These are phyloP conservation scores for Colletotrichum salicis DNA, from an alignment of 2,329 filamentous ascomycete species.

Conservation along the genomic window DNA sequence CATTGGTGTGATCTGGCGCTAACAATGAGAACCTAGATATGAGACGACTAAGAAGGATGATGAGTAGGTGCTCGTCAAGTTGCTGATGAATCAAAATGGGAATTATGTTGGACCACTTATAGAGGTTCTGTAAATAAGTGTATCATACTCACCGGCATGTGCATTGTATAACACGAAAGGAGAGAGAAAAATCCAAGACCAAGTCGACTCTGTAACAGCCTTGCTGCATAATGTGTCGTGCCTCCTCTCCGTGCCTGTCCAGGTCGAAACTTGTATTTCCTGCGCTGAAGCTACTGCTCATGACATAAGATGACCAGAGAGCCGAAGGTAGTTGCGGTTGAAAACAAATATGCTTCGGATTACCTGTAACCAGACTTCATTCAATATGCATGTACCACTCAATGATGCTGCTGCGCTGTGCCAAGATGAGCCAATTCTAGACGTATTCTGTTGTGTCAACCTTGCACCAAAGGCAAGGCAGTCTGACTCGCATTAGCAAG, in stretches of 20 bases:
- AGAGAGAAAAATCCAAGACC: constrained; percentile 6
- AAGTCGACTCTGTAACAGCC: constrained; percentile 4
- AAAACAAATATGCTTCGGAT: not conserved
- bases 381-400: not conserved
- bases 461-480: not conserved
- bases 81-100: not conserved
- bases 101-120: not conserved
- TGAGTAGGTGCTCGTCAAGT: constrained; percentile 8
- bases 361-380: too few species aligned
- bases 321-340: not conserved
- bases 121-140: constrained; percentile 33
- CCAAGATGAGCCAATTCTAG: not conserved
- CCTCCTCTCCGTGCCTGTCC: not conserved
- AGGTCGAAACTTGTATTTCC: not conserved
- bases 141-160: constrained; percentile 33
- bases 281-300: not conserved
- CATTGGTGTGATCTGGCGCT: constrained; percentile 39
- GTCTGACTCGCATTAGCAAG: constrained; percentile 5
- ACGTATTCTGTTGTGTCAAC: not conserved
- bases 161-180: constrained; percentile 31
- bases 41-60: constrained; percentile 69
- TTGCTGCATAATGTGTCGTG: not conserved
- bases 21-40: constrained; percentile 57
- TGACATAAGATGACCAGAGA: not conserved
- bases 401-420: not conserved